These are phyloP conservation scores for Aspergillus sergii DNA, from an alignment of 2,329 filamentous ascomycete genomes.

Conservation along the genomic window DNA sequence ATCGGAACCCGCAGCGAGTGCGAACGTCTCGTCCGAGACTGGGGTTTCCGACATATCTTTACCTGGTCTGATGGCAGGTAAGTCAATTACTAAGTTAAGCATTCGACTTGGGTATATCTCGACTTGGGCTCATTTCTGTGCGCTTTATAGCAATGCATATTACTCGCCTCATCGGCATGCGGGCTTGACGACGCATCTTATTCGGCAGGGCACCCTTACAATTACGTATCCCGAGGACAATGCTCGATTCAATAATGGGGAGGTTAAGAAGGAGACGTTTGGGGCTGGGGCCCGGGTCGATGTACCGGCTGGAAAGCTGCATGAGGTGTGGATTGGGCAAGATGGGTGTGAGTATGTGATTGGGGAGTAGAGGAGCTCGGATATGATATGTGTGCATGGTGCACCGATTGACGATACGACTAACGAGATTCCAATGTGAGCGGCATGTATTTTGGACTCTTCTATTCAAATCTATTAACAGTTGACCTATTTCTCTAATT, in stretches of 20 bases:
- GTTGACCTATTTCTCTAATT: neutral
- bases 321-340: conserved; percentile 64
- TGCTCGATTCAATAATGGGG: conserved; percentile 23
- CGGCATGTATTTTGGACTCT: no score
- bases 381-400: neutral
- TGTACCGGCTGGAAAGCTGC: conserved; percentile 57
- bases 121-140: neutral
- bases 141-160: conserved; percentile 53
- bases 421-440: neutral
- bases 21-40: conserved; percentile 57
- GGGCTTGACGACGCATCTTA: conserved; percentile 61
- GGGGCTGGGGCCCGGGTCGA: conserved; percentile 58
- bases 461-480: neutral
- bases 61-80: conserved; percentile 64
- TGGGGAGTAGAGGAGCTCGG: conserved; percentile 47
- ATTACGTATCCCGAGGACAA: conserved; percentile 60
- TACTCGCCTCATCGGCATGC: conserved; percentile 62
- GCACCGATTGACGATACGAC: neutral
- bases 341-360: conserved; percentile 65
- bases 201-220: conserved; percentile 59
- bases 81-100: conserved; percentile 13
- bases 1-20: conserved; percentile 48
- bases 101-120: no score
- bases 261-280: conserved; percentile 56
- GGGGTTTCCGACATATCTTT: conserved; percentile 64